Base-by-base conservation (phyloP, 1,284 basidiomycete genomes). In the Erythrobasidium hasegawianum region DNA sequence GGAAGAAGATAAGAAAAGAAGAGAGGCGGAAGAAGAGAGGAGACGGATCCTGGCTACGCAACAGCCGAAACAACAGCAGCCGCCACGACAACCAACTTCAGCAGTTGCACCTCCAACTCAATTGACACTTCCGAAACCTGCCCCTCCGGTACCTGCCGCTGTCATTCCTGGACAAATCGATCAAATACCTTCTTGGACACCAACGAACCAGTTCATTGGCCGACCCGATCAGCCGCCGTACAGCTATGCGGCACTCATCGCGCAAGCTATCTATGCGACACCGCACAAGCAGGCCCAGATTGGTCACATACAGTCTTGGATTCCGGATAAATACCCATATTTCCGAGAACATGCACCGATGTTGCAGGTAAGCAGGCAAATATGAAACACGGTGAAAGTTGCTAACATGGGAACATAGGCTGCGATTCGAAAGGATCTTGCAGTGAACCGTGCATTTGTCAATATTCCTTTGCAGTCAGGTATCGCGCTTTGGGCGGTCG, bases 181-280 rank as follows among this genome's bases (percentile, higher is more conserved):
- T 8, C 24, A 47, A 16, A 47, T 47, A 47, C 43, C 16, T 5
- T 20, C n/a, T 27, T 38, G 43, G 43, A 24, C 22, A 47, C 64
- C 64, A 26, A 60, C 57, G 14, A 67, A 67, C 50, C 64, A 67
- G 38, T 59, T 60, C 45, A 50, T 55, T 41, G 56, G 61, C 16
- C 47, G 43, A 20, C 56, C 59, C 2, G 61, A 57, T 14, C 72
- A 71, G 64, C 73, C 73, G 18, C 72, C 73, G 1, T 74, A 74
- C 59, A 72, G 72, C 2, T 75, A 74, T 43, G 71, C 72, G 2
- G 71, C 71, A 3, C 61, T 75, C 16, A 72, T 74, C 39, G 73
- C 72, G 1, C 73, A 75, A 47, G 72, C 72, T 7, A 68, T 74
- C 39, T 53, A 61, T 14, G 20, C 41, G 2, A 54, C 60, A 0